Evolutionary conservation across 208 protist species (phyloP), one percentile per base, ranked within the genome.

Genomic region (Blastocrithidia nonstop): DNA sequence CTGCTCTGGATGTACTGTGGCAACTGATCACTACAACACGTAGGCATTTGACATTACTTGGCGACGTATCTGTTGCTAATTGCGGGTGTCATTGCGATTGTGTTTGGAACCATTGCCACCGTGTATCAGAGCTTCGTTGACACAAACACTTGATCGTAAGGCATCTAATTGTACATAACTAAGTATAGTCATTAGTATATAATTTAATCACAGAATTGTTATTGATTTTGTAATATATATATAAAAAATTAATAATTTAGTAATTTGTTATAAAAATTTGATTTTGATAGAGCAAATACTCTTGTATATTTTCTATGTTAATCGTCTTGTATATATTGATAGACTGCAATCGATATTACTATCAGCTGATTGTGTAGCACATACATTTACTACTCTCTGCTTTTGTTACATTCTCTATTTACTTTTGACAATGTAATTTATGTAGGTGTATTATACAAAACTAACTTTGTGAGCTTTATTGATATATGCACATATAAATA

Each of bases 1-100:
- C 31, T 69, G 9, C 81, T 87, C 21, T 77, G 54, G 45, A 63
- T 89, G 63, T 81, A 81, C 61, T 62, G 58, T 27, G 80, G 75
- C 24, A 40, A 68, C 25, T 89, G 70, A 69, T 69, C 57, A 0
- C 17, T 65, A 31, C 32, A 58, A 47, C 53, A 38, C 0, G 80
- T 83, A 8, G 74, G 80, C 1, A 39, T 55, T 17, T 70, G 48
- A 26, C 38, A 80, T 42, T 80, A 46, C 28, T 4, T 70, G 7
- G 45, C 26, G 11, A 77, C 63, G 11, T 69, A 73, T 33, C 41
- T 62, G 23, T 37, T 85, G 2, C 5, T 89, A 1, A 22, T 80
- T 7, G 29, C 41, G 1, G 78, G 78, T 36, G 72, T 88, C 1
- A 53, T 88, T 43, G 72, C 62, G 8, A 63, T 76, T 57, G 68